Conservation (phyloP, 2,329 filamentous ascomycete species). For the Claviceps spartinae region DNA sequence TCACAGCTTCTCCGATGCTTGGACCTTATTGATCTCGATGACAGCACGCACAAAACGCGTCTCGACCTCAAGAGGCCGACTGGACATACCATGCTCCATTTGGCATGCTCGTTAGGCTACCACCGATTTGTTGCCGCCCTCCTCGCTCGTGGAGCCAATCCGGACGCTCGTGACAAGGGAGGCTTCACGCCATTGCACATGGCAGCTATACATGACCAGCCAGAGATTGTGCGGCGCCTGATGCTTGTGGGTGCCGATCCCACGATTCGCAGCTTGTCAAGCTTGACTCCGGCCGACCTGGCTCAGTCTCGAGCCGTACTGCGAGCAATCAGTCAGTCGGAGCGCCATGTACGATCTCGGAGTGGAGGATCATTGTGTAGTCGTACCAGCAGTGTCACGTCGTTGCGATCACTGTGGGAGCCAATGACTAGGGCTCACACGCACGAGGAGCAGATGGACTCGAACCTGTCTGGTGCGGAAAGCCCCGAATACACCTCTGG, state of each 20-base stretch:
- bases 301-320: constrained; percentile 51
- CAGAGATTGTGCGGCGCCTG: constrained; percentile 62
- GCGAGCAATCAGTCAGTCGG: constrained; percentile 47
- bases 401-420: constrained; percentile 55
- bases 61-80: constrained; percentile 52
- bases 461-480: constrained; percentile 26
- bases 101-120: constrained; percentile 63
- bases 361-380: constrained; percentile 49
- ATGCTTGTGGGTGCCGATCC: constrained; percentile 62
- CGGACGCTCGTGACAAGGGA: constrained; percentile 60
- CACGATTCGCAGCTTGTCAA: constrained; percentile 53
- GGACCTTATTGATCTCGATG: constrained; percentile 67
- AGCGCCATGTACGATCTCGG: constrained; percentile 49
- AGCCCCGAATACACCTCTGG: constrained; percentile 32
- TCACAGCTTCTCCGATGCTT: constrained; percentile 56
- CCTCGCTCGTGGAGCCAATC: constrained; percentile 63
- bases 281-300: constrained; percentile 58
- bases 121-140: constrained; percentile 64
- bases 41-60: constrained; percentile 52
- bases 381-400: constrained; percentile 52
- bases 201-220: constrained; percentile 61
- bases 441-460: constrained; percentile 23
- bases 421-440: constrained; percentile 25
- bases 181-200: constrained; percentile 76
- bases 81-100: constrained; percentile 70